Evolutionary conservation across 768 basidiomycete genomes (phyloP).

Genomic region (Saitozyma sp.): DNA sequence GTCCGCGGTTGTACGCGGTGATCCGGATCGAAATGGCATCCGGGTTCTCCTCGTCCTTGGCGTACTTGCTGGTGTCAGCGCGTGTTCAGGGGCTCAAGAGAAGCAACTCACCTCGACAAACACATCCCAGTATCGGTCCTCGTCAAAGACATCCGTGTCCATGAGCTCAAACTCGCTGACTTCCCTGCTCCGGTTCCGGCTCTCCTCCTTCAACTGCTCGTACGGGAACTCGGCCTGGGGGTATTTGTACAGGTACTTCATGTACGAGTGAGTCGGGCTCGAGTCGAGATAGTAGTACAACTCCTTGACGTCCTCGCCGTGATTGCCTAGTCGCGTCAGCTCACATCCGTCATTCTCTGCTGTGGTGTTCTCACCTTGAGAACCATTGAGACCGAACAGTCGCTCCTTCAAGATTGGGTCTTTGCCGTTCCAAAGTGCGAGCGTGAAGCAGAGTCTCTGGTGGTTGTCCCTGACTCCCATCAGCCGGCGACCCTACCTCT

Average conservation of each 20-base stretch:
- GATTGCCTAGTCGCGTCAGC: slow-evolving; percentile 65
- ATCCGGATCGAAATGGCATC: slow-evolving; percentile 89
- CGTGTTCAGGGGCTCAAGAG: neutral
- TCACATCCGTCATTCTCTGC: neutral
- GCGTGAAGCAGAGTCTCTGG: slow-evolving; percentile 83
- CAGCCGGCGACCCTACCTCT: neutral
- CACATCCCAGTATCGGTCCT: slow-evolving; percentile 96
- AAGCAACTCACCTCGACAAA: slow-evolving; percentile 78
- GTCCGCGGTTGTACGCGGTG: slow-evolving; percentile 93
- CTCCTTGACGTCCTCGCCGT: slow-evolving; percentile 99
- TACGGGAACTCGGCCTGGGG: slow-evolving; percentile 91
- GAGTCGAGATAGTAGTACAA: slow-evolving; percentile 98
- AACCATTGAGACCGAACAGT: slow-evolving; percentile 91
- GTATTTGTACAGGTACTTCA: slow-evolving; percentile 99
- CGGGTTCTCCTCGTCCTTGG: slow-evolving; percentile 90
- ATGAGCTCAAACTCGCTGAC: slow-evolving; percentile 90
- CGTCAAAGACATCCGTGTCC: slow-evolving; percentile 87
- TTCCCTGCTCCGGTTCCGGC: slow-evolving; percentile 74
- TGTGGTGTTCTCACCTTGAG: slow-evolving; percentile 59
- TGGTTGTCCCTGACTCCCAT: slow-evolving; percentile 70
- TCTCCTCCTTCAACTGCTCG: slow-evolving; percentile 86
- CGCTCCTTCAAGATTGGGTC: slow-evolving; percentile 96
- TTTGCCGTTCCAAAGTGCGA: slow-evolving; percentile 91
- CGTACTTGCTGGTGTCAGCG: slow-evolving; percentile 65
- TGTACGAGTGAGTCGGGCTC: slow-evolving; percentile 98